Evolutionary conservation across 139 green algal genomes (phyloP).

Genomic region (Coelastrella sp.): DNA sequence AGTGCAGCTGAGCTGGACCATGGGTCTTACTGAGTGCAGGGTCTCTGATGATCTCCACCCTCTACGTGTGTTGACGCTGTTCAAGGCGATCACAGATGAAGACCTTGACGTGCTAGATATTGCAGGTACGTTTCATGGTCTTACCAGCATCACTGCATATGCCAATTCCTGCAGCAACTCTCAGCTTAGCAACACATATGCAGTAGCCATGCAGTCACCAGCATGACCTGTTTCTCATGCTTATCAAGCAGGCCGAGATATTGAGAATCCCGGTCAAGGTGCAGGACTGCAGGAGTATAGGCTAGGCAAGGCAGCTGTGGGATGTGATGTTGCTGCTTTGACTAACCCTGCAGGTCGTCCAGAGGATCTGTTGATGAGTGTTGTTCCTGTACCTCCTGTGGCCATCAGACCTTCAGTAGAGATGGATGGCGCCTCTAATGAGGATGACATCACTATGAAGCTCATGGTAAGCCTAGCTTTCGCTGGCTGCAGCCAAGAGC

Average conservation of each 20-base stretch:
- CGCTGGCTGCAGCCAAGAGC: too few relatives aligned
- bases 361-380: slow-evolving; percentile 42
- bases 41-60: slow-evolving; percentile 95
- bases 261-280: too few relatives aligned
- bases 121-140: slow-evolving; percentile 16
- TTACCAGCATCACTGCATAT: too few relatives aligned
- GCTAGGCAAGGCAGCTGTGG: too few relatives aligned
- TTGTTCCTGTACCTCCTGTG: slow-evolving; percentile 93
- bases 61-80: slow-evolving; percentile 84
- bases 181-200: too few relatives aligned
- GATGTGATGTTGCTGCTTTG: background rate
- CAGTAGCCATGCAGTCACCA: too few relatives aligned
- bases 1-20: too few relatives aligned
- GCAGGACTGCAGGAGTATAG: too few relatives aligned
- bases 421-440: slow-evolving; percentile 97
- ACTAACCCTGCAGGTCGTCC: slow-evolving; percentile 9
- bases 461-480: too few relatives aligned
- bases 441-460: slow-evolving; percentile 99
- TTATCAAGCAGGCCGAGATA: too few relatives aligned
- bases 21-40: slow-evolving; percentile 49
- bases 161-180: too few relatives aligned
- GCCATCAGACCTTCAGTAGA: slow-evolving; percentile 97
- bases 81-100: slow-evolving; percentile 80
- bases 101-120: slow-evolving; percentile 80
- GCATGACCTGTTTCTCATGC: too few relatives aligned